Conservation (phyloP, 2,329 filamentous ascomycete genomes). For the Zasmidium cellare region DNA sequence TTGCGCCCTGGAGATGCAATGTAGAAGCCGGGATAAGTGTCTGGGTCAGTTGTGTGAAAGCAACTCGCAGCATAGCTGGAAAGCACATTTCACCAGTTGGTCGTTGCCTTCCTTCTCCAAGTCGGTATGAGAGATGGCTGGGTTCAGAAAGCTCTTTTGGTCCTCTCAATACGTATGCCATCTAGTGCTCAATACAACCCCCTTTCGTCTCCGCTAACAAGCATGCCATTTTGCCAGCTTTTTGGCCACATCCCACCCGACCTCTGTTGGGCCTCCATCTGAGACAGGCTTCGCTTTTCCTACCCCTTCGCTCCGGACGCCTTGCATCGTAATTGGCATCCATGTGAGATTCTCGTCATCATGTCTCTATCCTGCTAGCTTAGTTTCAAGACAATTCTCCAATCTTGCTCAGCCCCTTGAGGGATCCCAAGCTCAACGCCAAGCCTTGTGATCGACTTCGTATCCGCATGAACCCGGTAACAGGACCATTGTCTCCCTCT, state of each 20-base stretch:
- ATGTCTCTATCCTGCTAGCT: neutral
- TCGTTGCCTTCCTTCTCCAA: too few relatives aligned
- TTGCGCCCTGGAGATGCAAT: too few relatives aligned
- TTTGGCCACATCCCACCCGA: neutral
- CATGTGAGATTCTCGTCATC: neutral
- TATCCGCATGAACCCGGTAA: constrained; percentile 97
- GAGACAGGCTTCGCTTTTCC: constrained; percentile 2
- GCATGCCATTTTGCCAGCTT: neutral
- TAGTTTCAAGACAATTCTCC: constrained; percentile 30
- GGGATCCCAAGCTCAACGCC: constrained; percentile 85
- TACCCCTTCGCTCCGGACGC: constrained; percentile 3
- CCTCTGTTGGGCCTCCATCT: neutral
- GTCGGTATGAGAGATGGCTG: neutral
- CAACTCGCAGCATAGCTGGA: too few relatives aligned
- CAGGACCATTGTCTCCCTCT: constrained; percentile 89
- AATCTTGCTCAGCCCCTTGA: constrained; percentile 88
- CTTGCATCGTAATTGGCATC: constrained; percentile 1
- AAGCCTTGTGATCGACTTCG: constrained; percentile 94
- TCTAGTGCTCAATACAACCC: neutral
- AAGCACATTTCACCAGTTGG: too few relatives aligned
- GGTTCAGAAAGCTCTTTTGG: neutral
- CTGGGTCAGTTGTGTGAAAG: too few relatives aligned
- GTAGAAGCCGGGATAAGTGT: too few relatives aligned
- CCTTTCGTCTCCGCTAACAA: neutral
- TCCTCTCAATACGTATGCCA: neutral